Evolutionary conservation across 2,329 filamentous ascomycete genomes (phyloP), one percentile per base, ranked within the genome.

Genomic region (Alternaria brassicae): DNA sequence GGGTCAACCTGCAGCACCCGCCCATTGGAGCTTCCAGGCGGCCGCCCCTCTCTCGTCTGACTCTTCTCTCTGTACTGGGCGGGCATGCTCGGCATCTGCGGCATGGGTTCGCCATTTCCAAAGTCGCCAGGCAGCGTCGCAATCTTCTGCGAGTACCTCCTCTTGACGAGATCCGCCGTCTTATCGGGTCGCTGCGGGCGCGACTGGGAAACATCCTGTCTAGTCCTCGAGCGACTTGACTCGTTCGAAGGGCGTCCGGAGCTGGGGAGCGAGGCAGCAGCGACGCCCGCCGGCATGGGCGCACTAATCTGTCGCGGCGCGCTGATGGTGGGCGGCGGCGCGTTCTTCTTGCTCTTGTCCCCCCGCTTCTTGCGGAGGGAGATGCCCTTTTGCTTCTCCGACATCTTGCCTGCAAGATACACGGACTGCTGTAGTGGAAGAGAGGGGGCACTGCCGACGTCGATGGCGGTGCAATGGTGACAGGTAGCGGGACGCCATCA

Each of bases 121-220:
- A 88, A 91, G 70, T 91, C 88, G 60, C 87, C 81, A 1, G 91
- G 90, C 1, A 89, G 78, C 65, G 91, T 88, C 70, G 93, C 94
- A 78, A 97, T 96, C 61, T 94, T 89, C 40, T 93, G 93, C 37
- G 95, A 98, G 79, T 98, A 99, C 69, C 95, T 85, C 69, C 93
- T 87, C 81, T 98, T 98, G 59, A 99, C 93, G 53, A 98, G 83
- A 77, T 99, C 94, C 17, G 87, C 86, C 40, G 88, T 89, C 69
- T 86, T 84, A 49, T 77, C 76, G 54, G 79, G 81, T 56, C 79
- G 74, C 62, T 80, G 79, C 37, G 79, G 77, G 53, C 80, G 75
- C 36, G 40, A 17, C 21, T 78, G 47, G 12, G 73, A 63, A 4
- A 32, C 67, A 58, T 69, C 66, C 23, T 53, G 59, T 70, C 67